A percentile compares a stretch with the other conserved stretches of the same genome.
Conservation (phyloP, 495 filamentous ascomycete genomes). For the Penicillium nucicola region DNA sequence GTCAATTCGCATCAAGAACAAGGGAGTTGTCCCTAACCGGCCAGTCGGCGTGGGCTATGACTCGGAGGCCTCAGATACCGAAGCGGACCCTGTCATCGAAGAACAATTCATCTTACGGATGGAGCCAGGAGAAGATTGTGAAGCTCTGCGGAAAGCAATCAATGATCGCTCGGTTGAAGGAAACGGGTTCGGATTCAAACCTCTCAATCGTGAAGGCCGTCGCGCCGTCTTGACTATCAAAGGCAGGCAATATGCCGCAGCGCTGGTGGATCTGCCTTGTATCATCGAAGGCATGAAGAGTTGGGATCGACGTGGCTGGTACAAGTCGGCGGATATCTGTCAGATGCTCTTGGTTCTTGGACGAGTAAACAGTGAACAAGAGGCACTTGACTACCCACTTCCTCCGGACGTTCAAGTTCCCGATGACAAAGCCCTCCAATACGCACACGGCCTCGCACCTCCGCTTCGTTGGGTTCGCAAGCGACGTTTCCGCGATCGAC, state of each 20-base stretch:
- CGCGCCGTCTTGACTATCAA: conserved; percentile 68
- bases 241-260: conserved; percentile 70
- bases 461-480: conserved; percentile 85
- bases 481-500: conserved; percentile 73
- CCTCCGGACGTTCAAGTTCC: conserved; percentile 61
- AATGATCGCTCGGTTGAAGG: conserved; percentile 70
- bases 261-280: conserved; percentile 83
- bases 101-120: conserved; percentile 87
- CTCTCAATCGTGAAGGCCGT: conserved; percentile 70
- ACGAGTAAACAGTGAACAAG: conserved; percentile 63
- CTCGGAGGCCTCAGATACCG: conserved; percentile 90
- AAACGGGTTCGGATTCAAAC: conserved; percentile 68
- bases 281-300: conserved; percentile 95
- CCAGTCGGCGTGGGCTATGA: conserved; percentile 86
- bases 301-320: conserved; percentile 87
- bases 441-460: conserved; percentile 88
- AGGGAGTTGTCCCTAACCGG: conserved; percentile 60
- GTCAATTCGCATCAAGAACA: conserved; percentile 53
- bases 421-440: conserved; percentile 63
- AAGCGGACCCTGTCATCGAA: conserved; percentile 82
- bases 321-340: conserved; percentile 90
- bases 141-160: conserved; percentile 70
- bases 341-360: conserved; percentile 91
- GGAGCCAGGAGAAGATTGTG: conserved; percentile 78
- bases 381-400: conserved; percentile 63